A percentile compares a stretch with the other conserved stretches of the same genome.
These are phyloP conservation scores for Colletotrichum musae DNA, from an alignment of 2,329 filamentous ascomycete genomes.

Conservation along the genomic window DNA sequence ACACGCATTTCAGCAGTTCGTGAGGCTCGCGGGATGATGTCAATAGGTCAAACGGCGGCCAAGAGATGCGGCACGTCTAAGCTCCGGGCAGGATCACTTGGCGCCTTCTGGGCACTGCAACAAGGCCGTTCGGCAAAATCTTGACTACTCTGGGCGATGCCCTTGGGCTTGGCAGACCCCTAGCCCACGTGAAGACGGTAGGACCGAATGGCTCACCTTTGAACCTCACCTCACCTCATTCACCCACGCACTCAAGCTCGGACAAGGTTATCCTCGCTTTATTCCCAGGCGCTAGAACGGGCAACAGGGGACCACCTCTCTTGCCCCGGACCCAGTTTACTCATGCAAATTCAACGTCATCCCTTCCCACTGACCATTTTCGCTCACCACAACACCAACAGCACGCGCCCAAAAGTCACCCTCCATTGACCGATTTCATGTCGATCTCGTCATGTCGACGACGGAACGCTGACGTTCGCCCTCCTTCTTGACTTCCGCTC, in stretches of 20 bases:
- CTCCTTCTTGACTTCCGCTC: too few relatives aligned
- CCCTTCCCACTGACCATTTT: neutral
- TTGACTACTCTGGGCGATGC: constrained; percentile 22
- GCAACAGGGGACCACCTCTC: constrained; percentile 3
- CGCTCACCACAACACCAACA: too few relatives aligned
- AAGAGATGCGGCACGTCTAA: constrained; percentile 28
- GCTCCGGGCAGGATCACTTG: constrained; percentile 7
- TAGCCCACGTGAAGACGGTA: too few relatives aligned
- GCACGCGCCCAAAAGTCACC: too few relatives aligned
- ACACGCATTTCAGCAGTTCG: neutral
- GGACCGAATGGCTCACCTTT: too few relatives aligned
- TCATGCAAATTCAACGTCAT: constrained; percentile 35
- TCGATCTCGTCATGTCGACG: too few relatives aligned
- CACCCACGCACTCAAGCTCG: too few relatives aligned
- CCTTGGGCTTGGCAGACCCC: too few relatives aligned
- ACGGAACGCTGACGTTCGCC: too few relatives aligned
- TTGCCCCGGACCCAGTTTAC: constrained; percentile 10
- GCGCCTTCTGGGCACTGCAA: constrained; percentile 24
- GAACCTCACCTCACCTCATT: too few relatives aligned
- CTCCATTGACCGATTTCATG: too few relatives aligned
- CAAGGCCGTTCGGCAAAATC: constrained; percentile 7
- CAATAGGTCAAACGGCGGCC: constrained; percentile 16
- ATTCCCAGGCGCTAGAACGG: neutral
- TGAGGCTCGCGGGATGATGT: constrained; percentile 9
- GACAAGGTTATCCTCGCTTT: too few relatives aligned